Evolutionary conservation across 345 rosid species (phyloP), one percentile per base, ranked within the genome.

Genomic region (Camelina sativa): DNA sequence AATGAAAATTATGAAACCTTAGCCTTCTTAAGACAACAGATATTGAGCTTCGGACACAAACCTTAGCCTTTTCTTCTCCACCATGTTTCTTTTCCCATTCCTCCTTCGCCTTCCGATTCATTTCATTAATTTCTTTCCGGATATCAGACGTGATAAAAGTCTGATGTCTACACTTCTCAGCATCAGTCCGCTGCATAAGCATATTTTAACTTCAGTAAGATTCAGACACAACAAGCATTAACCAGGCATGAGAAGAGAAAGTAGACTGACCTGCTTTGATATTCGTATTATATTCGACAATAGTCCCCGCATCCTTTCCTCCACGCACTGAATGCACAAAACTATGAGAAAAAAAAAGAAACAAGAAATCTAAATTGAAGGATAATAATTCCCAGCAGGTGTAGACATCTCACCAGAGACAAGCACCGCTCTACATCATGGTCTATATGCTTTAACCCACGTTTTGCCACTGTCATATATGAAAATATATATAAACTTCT

Each of bases 221-320:
- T 56, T 12, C 11, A n/a, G 48, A 69, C 44, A 47, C 73, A 60
- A 69, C 28, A 30, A 69, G 52, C 22, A 23, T 22, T 8, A 67
- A 17, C 32, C 54, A 50, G 25, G 44, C 44, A 22, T 19, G 48
- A 50, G 41, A 28, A 53, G 68, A 61, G 66, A 59, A 46, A 74
- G 15, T 50, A 73, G 23, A 72, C 84, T 74, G 41, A 88, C 99
- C 94, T 86, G 97, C 71, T 88, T 95, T 73, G 97, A 88, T 13
- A 86, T 15, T 80, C 89, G 86, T 80, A 95, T 88, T 73, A 87
- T 72, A 71, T 82, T 86, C 76, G 77, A 74, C 65, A 95, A 56
- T 11, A 95, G 74, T 61, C 88, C 84, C 25, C 91, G 90, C 90
- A 95, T 73, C 82, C 99, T 88, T 84, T 92, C 97, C 87, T 92